Conservation (phyloP, 805 yeast genomes). For the Yarrowia bubula region DNA sequence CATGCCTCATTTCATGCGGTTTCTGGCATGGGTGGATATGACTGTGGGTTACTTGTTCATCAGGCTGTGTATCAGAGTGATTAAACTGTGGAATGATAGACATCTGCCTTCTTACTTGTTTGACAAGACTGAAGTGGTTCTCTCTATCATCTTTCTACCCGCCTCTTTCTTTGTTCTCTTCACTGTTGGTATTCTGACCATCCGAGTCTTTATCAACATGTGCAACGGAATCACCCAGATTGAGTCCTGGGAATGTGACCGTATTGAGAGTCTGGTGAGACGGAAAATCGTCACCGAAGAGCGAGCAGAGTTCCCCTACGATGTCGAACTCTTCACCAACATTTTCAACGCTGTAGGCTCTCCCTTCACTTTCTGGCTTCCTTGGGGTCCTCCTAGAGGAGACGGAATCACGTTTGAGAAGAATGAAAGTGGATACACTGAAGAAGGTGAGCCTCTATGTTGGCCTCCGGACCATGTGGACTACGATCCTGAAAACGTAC, state of each 20-base stretch:
- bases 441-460: conserved; percentile 51
- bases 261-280: conserved; percentile 65
- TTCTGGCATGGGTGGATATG: conserved; percentile 58
- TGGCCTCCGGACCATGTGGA: conserved; percentile 86
- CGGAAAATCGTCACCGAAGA: conserved; percentile 33
- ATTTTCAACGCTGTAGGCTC: conserved; percentile 54
- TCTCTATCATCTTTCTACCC: conserved; percentile 55
- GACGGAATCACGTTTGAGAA: conserved; percentile 59
- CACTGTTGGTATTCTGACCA: conserved; percentile 56
- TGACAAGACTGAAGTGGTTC: conserved; percentile 51
- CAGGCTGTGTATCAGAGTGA: conserved; percentile 45
- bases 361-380: conserved; percentile 59
- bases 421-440: conserved; percentile 46
- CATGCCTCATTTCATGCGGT: conserved; percentile 76
- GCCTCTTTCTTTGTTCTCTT: conserved; percentile 58
- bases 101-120: conserved; percentile 54
- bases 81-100: conserved; percentile 41
- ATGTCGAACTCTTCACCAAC: conserved; percentile 61
- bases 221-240: conserved; percentile 79
- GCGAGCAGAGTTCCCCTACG: conserved; percentile 71
- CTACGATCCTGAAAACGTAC: not conserved
- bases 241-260: conserved; percentile 88
- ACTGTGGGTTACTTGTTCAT: conserved; percentile 42
- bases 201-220: conserved; percentile 58
- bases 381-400: conserved; percentile 64